These are phyloP conservation scores for Sindora glabra DNA, from an alignment of 306 rosid genomes.

Conservation along the genomic window DNA sequence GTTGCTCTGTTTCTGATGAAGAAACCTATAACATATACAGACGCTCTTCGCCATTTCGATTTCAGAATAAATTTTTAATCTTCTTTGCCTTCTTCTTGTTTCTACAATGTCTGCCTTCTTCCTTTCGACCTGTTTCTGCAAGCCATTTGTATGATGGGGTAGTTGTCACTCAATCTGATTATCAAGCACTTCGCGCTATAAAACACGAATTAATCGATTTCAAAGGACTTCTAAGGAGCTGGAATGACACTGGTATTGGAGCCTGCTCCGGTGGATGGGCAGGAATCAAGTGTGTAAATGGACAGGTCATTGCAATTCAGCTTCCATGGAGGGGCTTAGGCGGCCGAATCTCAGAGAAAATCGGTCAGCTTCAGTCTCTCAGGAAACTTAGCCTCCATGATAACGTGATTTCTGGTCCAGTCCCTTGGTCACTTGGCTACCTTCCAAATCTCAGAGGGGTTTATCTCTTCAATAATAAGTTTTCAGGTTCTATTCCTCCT, in stretches of 20 bases:
- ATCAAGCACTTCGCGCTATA: conserved; percentile 57
- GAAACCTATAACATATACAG: too few species aligned
- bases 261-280: conserved; percentile 89
- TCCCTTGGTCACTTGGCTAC: conserved; percentile 63
- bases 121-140: conserved; percentile 32
- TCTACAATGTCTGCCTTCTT: too few species aligned
- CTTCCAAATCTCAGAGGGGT: conserved; percentile 84
- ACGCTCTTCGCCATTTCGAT: background rate
- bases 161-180: conserved; percentile 48
- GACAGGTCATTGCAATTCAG: conserved; percentile 83
- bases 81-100: conserved; percentile 12
- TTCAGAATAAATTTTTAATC: background rate
- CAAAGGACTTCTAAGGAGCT: conserved; percentile 61
- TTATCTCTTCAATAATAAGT: conserved; percentile 78
- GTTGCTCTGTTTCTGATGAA: background rate
- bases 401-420: conserved; percentile 47
- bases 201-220: conserved; percentile 53
- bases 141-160: conserved; percentile 57
- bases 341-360: conserved; percentile 67
- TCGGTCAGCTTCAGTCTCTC: conserved; percentile 69
- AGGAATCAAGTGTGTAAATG: conserved; percentile 85
- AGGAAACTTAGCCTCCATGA: conserved; percentile 80
- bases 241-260: conserved; percentile 74
- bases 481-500: conserved; percentile 78
- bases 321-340: conserved; percentile 90